Conservation (phyloP, 2,329 filamentous ascomycete genomes). For the Aspergillus thermomutatus region DNA sequence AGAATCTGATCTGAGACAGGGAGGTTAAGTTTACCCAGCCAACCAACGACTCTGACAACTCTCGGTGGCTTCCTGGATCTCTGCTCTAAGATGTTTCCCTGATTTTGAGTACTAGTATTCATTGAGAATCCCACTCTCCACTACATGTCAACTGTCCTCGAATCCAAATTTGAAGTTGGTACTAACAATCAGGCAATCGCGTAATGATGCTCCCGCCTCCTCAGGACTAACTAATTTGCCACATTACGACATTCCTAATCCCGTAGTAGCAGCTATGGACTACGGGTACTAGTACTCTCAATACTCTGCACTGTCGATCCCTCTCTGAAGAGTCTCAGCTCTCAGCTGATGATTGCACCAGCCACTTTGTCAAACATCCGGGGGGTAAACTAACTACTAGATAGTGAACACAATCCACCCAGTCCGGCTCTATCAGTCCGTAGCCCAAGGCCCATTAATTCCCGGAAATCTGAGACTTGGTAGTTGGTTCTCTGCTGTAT, state of each 20-base stretch:
- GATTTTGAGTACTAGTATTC: background rate
- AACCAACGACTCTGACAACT: background rate
- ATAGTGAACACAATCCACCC: background rate
- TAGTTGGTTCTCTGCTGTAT: no score
- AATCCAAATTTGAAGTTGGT: background rate
- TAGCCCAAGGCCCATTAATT: background rate
- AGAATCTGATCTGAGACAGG: background rate
- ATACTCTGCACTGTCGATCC: background rate
- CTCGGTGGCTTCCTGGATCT: background rate
- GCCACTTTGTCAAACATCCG: background rate
- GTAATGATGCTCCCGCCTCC: background rate
- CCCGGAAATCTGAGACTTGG: background rate
- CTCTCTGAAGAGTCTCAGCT: background rate
- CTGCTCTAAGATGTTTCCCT: background rate
- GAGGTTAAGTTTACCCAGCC: background rate
- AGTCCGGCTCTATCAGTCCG: background rate
- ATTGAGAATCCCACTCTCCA: background rate
- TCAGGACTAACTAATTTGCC: background rate
- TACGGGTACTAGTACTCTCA: background rate
- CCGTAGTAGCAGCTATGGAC: background rate
- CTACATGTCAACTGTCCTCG: background rate
- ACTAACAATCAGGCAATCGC: background rate
- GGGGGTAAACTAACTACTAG: background rate
- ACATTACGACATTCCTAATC: constrained; percentile 1
- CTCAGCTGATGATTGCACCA: background rate